Evolutionary conservation across 73 alveolate genomes (phyloP).

Genomic region (Paramecium biaurelia): DNA sequence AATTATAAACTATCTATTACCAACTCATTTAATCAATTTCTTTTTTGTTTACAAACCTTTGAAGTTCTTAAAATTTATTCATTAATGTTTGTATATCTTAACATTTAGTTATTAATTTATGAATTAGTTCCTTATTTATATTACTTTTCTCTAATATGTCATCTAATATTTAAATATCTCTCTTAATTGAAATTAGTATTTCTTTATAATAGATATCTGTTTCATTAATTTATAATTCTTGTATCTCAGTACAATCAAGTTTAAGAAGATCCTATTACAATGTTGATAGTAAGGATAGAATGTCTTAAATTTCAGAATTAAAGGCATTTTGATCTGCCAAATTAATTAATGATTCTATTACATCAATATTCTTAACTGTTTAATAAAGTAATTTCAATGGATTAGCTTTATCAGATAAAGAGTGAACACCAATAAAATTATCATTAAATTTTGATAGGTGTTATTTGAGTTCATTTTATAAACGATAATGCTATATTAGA

Average conservation of each 20-base stretch:
- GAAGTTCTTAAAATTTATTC: background rate
- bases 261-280: background rate
- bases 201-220: background rate
- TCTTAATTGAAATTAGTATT: background rate
- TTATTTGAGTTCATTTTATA: background rate
- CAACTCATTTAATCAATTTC: background rate
- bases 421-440: background rate
- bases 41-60: background rate
- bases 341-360: background rate
- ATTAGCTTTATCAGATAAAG: background rate
- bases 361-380: background rate
- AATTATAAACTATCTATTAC: background rate
- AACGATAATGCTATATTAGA: background rate
- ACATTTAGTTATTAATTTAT: background rate
- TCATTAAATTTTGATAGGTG: background rate
- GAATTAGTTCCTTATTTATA: background rate
- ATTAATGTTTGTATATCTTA: background rate
- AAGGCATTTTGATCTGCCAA: background rate
- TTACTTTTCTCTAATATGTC: background rate
- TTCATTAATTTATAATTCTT: background rate
- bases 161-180: background rate
- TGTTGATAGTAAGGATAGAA: background rate
- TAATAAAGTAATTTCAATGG: background rate
- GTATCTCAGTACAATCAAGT: background rate
- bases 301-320: background rate